phyloP scores from a whole-genome alignment of 2,329 filamentous ascomycete species.

The Neopestalotiopsis sp. region DNA sequence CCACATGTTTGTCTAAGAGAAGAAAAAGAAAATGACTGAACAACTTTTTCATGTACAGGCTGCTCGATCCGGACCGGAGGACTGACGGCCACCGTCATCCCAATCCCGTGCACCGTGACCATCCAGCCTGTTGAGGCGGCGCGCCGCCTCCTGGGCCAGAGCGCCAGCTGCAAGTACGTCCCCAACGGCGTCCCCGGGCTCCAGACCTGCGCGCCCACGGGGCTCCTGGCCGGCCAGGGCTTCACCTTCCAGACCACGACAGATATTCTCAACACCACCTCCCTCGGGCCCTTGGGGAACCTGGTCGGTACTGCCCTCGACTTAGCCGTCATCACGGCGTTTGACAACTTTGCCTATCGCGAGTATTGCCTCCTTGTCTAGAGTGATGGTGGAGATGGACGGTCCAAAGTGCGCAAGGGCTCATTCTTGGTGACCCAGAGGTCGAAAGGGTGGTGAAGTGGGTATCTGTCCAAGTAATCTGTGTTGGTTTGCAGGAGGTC shows the following conservation, averaged over 20 bases:
- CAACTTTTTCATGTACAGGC: no score
- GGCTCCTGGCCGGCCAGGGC: background rate
- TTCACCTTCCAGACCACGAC: slow-evolving; percentile 7
- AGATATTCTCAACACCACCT: background rate
- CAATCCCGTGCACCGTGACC: background rate
- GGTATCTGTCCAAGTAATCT: no score
- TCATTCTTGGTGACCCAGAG: no score
- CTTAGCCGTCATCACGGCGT: background rate
- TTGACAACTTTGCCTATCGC: background rate
- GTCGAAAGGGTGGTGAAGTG: no score
- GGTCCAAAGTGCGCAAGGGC: no score
- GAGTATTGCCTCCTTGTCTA: background rate
- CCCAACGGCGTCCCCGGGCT: no score
- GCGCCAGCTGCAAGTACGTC: background rate
- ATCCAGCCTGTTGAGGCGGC: background rate
- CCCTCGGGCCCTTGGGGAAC: background rate
- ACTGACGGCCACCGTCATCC: background rate
- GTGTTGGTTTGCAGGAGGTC: no score
- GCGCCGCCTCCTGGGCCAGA: background rate
- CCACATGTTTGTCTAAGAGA: no score
- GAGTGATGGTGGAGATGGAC: no score
- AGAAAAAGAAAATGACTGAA: no score
- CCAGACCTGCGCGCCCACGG: background rate
- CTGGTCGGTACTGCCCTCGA: background rate
- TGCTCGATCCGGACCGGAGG: background rate